Evolutionary conservation across 257 asterid genomes (phyloP), one percentile per base, ranked within the genome.

Genomic region (Datura wrightii): DNA sequence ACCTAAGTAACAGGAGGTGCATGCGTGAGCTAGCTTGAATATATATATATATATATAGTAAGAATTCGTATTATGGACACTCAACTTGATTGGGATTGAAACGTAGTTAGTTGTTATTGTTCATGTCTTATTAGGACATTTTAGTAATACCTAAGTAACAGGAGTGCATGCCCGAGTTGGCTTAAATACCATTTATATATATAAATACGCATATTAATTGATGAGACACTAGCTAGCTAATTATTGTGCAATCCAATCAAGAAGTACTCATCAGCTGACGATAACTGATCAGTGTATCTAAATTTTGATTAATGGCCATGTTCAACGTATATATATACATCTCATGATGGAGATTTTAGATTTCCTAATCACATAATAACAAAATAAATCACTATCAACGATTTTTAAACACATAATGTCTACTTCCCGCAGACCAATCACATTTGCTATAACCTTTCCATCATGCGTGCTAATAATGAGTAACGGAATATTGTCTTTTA

Each of bases 351-450:
- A 14, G 48, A 37, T 14, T 66, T 36, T 36, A 8, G 19, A 36
- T 6, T 14, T 66, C 48, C 2, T 66, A 66, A 36, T 5, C 13
- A 36, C 16, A 63, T 24, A 63, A 36, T 36, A 66, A 66, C 48
- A 10, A 36, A 66, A 66, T 66, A 66, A 36, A 66, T 66, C 74
- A 66, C 74, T 66, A 36, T 66, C 74, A 66, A 66, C n/a, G n/a
- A 65, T 34, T 65, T 24, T 34, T 65, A 65, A 65, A 65, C 74
- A 18, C 74, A 36, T 36, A 66, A 36, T 66, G 48, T 66, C 48
- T 66, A 10, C 48, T 66, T 66, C 19, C 74, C 19, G n/a, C 48
- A 48, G 19, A 66, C 24, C 74, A 36, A 3, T 36, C 48, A 36
- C 74, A 37, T 66, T 37, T 66, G 24, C 13, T 66, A 66, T 66